These are phyloP conservation scores for Pseudogymnoascus sp. DNA, from an alignment of 2,329 filamentous ascomycete species.

Conservation along the genomic window DNA sequence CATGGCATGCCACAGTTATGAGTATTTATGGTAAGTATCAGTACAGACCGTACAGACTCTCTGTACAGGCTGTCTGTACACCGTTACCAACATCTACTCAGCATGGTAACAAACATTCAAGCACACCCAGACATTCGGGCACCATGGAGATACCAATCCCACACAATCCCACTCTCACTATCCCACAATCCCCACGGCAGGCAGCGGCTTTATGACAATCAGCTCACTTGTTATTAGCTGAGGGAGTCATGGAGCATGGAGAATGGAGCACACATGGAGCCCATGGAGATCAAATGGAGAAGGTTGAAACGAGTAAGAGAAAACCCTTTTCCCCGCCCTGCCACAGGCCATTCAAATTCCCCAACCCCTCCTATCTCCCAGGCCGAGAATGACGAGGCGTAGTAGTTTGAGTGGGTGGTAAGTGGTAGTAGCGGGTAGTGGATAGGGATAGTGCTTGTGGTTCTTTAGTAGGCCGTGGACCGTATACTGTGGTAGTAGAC, in stretches of 20 bases:
- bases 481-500: background rate
- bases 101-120: background rate
- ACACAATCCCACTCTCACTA: too few relatives aligned
- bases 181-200: background rate
- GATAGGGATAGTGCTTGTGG: background rate
- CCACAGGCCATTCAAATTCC: background rate
- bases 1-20: background rate
- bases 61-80: background rate
- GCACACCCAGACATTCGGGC: background rate
- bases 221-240: conserved; percentile 1
- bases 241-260: background rate
- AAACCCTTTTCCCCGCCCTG: background rate
- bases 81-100: background rate
- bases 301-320: background rate
- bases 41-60: background rate
- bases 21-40: background rate
- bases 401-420: background rate
- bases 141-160: background rate
- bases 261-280: background rate
- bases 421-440: background rate
- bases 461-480: background rate
- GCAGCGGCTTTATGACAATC: background rate
- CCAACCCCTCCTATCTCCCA: background rate
- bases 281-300: background rate
- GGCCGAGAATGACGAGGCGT: conserved; percentile 4